Base-by-base conservation (phyloP, 805 yeast genomes). In the Suhomyces emberorum region DNA sequence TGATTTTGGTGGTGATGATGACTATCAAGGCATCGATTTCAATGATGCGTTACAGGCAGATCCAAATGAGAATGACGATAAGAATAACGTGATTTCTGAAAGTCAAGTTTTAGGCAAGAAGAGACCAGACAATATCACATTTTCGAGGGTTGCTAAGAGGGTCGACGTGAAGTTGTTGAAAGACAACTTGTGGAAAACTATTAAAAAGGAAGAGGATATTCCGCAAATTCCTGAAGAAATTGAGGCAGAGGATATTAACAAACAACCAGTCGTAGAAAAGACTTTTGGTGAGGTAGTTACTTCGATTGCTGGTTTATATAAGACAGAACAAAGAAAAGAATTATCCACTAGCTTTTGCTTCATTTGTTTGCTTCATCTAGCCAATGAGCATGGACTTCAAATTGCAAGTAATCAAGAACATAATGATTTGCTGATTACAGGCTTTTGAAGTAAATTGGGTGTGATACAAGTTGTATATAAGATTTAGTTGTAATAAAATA, bases 271-370 rank as follows among this genome's bases (percentile, higher is more conserved):
- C 7, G 9, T 20, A 7, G 67, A 35, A 51, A 63, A 41, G 65
- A 65, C 25, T 65, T 68, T 68, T 42, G 64, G 59, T 1, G 49
- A 59, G 7, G 64, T 82, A 23, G 76, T 81, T 4, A 58, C 58
- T 3, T 72, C 70, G 18, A 69, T 82, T 16, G 66, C 65, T 14
- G 57, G 60, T 7, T 65, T 68, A 54, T 88, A 88, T 53, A 67
- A 76, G 0, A 59, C 65, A 7, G 79, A 76, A 32, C 74, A 79
- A 31, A 64, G 70, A 46, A 72, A 71, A 33, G 95, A 88, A 35
- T 59, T 88, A 6, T 83, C 95, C 1, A 87, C 95, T 1, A 82
- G 95, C 59, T 84, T 84, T 57, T 84, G 86, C 51, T 88, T 88
- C 49, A 85, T 88, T 39, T 84, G 95, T 48, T 61, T 87, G 50